Conservation (phyloP, 306 rosid genomes). For the Sicyos baderoa region DNA sequence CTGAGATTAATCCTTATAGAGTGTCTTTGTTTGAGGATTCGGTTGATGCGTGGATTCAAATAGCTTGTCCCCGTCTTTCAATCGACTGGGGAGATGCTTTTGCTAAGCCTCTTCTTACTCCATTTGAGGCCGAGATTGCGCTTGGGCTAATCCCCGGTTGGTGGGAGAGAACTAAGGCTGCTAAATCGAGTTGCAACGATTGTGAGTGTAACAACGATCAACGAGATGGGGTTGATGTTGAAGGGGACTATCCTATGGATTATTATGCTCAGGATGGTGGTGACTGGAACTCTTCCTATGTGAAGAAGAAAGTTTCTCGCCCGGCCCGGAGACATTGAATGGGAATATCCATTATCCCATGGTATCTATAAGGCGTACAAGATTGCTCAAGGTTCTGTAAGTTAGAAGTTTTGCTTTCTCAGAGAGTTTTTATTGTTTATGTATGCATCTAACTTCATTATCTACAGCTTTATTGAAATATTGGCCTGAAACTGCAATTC, state of each 20-base stretch:
- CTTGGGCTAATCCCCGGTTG: constrained; percentile 77
- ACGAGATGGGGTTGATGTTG: constrained; percentile 20
- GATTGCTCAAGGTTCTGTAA: not conserved
- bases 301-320: constrained; percentile 42
- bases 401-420: not conserved
- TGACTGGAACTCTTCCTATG: constrained; percentile 84
- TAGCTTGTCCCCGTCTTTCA: constrained; percentile 85
- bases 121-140: constrained; percentile 85
- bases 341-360: too few relatives aligned
- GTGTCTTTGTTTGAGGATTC: constrained; percentile 66
- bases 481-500: constrained; percentile 2
- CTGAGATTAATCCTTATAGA: constrained; percentile 73
- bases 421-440: not conserved
- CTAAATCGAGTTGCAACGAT: constrained; percentile 31
- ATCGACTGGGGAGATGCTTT: constrained; percentile 97
- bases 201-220: constrained; percentile 14
- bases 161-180: constrained; percentile 58
- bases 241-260: constrained; percentile 83
- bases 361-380: not conserved
- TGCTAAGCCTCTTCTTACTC: constrained; percentile 66
- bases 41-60: constrained; percentile 90
- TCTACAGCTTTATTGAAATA: not conserved
- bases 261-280: constrained; percentile 92
- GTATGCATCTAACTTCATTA: not conserved
- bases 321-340: constrained; percentile 31